Percentiles rank a stretch among this genome's conserved stretches.
These are phyloP conservation scores for Schizophyllum amplum DNA, from an alignment of 1,284 basidiomycete species.

Conservation along the genomic window DNA sequence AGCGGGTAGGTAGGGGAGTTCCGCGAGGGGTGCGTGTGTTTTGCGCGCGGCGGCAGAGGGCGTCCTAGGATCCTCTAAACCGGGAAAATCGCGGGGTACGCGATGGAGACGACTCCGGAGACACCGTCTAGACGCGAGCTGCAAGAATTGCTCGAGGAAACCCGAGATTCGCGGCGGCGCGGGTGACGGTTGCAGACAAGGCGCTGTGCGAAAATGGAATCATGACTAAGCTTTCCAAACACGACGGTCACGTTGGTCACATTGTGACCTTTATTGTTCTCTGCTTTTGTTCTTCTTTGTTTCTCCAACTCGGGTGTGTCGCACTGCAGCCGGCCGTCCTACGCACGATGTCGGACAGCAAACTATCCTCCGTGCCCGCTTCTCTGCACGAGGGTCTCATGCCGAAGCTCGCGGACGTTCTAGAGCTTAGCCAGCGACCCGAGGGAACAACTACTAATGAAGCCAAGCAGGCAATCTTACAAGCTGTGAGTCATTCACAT, in stretches of 20 bases:
- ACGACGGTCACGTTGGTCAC: not conserved
- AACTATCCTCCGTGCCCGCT: conserved; percentile 27
- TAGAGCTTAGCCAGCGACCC: conserved; percentile 45
- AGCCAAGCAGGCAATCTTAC: conserved; percentile 53
- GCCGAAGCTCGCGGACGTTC: conserved; percentile 41
- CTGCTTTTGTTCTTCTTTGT: not conserved
- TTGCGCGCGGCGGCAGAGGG: not conserved
- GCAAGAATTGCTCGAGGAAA: not conserved
- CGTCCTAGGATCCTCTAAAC: not conserved
- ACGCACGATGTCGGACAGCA: not conserved
- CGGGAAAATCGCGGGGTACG: not conserved
- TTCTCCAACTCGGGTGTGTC: not conserved
- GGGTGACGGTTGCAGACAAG: not conserved
- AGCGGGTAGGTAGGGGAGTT: not conserved
- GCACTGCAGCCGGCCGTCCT: not conserved
- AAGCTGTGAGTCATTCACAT: conserved; percentile 37
- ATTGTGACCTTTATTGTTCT: not conserved
- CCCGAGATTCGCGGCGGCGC: not conserved
- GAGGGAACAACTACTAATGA: conserved; percentile 44
- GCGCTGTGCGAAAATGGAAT: not conserved
- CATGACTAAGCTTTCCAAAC: not conserved
- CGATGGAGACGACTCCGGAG: not conserved
- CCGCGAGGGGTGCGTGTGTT: not conserved
- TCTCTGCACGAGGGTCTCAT: conserved; percentile 44
- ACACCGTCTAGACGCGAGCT: not conserved